Base-by-base conservation (phyloP, 345 rosid genomes). In the Corymbia maculata region DNA sequence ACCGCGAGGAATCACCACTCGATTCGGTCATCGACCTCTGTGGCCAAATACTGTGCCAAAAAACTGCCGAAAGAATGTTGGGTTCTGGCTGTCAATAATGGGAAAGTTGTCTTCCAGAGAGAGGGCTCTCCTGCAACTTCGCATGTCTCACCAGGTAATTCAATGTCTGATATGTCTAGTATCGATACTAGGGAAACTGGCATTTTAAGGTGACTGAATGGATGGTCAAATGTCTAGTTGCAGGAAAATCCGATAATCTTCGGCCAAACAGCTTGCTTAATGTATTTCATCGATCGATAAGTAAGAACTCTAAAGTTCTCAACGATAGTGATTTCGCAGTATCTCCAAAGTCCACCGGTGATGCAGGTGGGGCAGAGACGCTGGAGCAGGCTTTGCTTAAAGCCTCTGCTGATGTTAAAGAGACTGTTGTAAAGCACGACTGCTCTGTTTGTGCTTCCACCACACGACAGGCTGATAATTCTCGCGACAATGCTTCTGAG, bases 31-130 rank as follows among this genome's bases (percentile, higher is more conserved):
- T 89, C 97, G 7, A 89, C 93, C 19, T 94, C 97, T 9, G 87
- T 95, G 19, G 99, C 99, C 57, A 98, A 98, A 93, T 97, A 98
- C 90, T 93, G 98, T 68, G 97, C 98, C 3, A 94, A 91, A 90
- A 97, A 96, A 89, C 90, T 98, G 75, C 82, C 98, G 1, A 94
- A 92, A 36, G 92, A 89, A 86, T 94, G 92, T 45, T 94, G 94
- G 75, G 94, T 98, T 88, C 88, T 93, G 86, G 98, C 99, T 61
- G 98, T 97, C 49, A 90, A 90, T 86, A 95, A 94, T 86, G 98
- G 99, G 86, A 97, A 96, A 92, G 90, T 97, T 79, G 80, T 94
- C 64, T 98, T 90, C 89, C 94, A 94, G 45, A 94, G 91, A 91
- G 98, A 96, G 88, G 95, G 94, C 30, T 91, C 93, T 89, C 92